Percentiles rank a stretch among this genome's conserved stretches.
These are phyloP conservation scores for Fistulinella cinereoalba DNA, from an alignment of 1,284 basidiomycete species.

Conservation along the genomic window DNA sequence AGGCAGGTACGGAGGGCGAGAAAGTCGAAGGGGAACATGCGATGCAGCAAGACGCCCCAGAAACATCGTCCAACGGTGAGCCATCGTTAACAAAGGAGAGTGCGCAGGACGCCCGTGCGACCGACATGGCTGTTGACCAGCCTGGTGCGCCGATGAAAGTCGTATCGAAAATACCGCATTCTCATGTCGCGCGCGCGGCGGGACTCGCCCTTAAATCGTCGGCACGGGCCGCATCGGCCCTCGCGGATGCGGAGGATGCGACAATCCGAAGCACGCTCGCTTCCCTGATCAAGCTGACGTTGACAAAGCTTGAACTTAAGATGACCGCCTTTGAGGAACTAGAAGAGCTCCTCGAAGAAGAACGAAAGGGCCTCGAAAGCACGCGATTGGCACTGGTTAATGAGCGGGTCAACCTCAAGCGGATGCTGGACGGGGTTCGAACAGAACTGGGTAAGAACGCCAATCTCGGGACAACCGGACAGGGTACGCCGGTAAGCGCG, in stretches of 20 bases:
- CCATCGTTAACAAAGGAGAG: constrained; percentile 11
- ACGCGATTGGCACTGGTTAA: constrained; percentile 64
- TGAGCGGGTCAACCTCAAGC: constrained; percentile 63
- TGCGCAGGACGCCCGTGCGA: constrained; percentile 25
- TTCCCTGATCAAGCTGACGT: constrained; percentile 85
- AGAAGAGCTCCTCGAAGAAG: constrained; percentile 86
- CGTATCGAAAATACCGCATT: constrained; percentile 57
- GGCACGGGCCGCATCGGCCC: constrained; percentile 78
- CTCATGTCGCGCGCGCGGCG: constrained; percentile 78
- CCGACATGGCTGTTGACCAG: constrained; percentile 45
- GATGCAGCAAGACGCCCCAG: constrained; percentile 29
- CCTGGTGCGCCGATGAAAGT: constrained; percentile 45
- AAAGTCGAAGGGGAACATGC: constrained; percentile 32
- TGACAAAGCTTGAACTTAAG: constrained; percentile 93
- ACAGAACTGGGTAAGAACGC: constrained; percentile 57
- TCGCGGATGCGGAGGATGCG: constrained; percentile 84
- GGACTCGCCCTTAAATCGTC: constrained; percentile 86
- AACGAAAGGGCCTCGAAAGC: constrained; percentile 72
- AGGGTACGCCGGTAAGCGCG: constrained; percentile 54
- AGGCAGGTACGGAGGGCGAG: constrained; percentile 21
- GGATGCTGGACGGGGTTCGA: constrained; percentile 61
- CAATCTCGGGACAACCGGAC: constrained; percentile 50
- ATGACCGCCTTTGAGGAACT: constrained; percentile 89
- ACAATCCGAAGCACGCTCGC: constrained; percentile 82
- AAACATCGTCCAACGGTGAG: constrained; percentile 20